Evolutionary conservation across 73 alveolate genomes (phyloP).

Genomic region (Symbiodinium natans): DNA sequence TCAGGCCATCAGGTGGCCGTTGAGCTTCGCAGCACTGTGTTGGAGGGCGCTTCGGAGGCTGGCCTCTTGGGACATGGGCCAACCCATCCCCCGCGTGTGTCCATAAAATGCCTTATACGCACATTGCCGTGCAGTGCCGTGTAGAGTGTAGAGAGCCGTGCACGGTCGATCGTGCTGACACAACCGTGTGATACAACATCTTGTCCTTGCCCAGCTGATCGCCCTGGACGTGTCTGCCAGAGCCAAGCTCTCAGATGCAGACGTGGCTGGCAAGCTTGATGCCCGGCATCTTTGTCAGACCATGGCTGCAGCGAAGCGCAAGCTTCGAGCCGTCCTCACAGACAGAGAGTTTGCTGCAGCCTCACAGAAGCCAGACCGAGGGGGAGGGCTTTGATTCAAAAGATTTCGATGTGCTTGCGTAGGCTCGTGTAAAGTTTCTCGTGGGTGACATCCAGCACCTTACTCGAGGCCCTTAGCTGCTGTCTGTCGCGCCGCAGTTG

Average conservation of each 20-base stretch:
- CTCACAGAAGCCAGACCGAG: background rate
- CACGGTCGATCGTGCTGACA: too few relatives aligned
- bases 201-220: background rate
- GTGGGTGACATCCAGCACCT: conserved; percentile 75
- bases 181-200: too few relatives aligned
- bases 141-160: too few relatives aligned
- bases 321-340: background rate
- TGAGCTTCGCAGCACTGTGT: conserved; percentile 40
- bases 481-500: background rate
- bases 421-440: conserved; percentile 56
- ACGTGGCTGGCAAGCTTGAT: background rate
- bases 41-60: conserved; percentile 6
- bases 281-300: conserved; percentile 1
- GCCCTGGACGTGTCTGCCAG: conserved; percentile 80
- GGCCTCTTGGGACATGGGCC: background rate
- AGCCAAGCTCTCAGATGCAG: background rate
- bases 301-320: conserved; percentile 64
- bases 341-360: background rate
- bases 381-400: too few relatives aligned
- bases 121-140: too few relatives aligned
- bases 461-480: background rate
- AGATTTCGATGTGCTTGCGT: too few relatives aligned
- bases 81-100: too few relatives aligned
- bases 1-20: conserved; percentile 83
- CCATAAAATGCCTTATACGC: too few relatives aligned